Evolutionary conservation across 306 rosid species (phyloP), one percentile per base, ranked within the genome.

Genomic region (Begonia masoniana): DNA sequence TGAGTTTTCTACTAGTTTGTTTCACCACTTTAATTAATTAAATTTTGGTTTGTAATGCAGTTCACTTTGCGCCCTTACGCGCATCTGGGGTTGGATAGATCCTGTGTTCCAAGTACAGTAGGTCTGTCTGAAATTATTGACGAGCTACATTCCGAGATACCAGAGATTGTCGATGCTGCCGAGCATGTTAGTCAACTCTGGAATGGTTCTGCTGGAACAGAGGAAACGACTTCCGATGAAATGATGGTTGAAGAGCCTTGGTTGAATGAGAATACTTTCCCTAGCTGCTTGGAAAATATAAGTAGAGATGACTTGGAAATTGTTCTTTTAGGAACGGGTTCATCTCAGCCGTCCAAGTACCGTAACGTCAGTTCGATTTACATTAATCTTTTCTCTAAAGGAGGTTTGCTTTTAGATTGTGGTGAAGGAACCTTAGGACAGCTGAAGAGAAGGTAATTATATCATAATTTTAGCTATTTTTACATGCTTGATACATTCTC

Each of bases 351-450:
- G 55, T 91, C 92, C 45, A 91, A 91, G 68, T 91, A 91, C 66
- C 79, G 96, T 50, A 91, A 91, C 68, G 99, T 86, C 60, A 86
- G 76, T 67, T 79, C 99, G 31, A 74, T 91, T 66, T 76, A 86
- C 64, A 69, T 91, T 53, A 83, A 91, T 67, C 96, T 91, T 67
- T 91, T 91, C 39, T 66, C 81, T 6, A 83, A 74, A 57, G 96
- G 96, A 61, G 80, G 99, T 45, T 57, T 86, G 58, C 92, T 91
- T 49, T 79, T 91, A 58, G 99, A 91, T 70, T 83, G 92, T 56
- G 96, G 96, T 8, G 99, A 91, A 74, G 99, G 99, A 70, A 81
- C 96, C 52, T 69, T 91, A 50, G 96, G 92, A 58, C 99, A 91
- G 67, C 82, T 91, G 39, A 91, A 91, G 77, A 77, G 99, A 77